A percentile compares a stretch with the other conserved stretches of the same genome.
phyloP scores from a whole-genome alignment of 305 asterid genomes.

The Solanum chacoense region DNA sequence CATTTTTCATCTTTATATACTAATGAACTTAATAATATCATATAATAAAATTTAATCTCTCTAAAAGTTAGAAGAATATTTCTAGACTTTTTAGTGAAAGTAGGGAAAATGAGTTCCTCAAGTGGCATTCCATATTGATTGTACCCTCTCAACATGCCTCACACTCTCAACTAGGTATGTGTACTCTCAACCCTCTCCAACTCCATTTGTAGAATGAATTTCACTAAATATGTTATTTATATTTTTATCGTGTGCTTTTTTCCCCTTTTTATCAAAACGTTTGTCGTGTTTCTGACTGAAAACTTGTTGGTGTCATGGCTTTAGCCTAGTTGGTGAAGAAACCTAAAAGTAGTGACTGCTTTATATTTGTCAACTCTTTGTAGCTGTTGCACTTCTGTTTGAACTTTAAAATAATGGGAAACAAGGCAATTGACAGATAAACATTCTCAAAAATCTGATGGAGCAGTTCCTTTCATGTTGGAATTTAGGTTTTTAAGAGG shows the following conservation, averaged over 20 bases:
- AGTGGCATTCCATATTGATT: too few species aligned
- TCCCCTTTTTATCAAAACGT: not conserved
- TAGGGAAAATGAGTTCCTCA: too few species aligned
- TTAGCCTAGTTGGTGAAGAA: not conserved
- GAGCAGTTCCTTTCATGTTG: not conserved
- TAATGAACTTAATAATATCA: not conserved
- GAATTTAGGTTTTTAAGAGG: not conserved
- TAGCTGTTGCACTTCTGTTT: not conserved
- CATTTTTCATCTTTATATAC: not conserved
- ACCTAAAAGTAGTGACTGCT: not conserved
- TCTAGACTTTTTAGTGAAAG: not conserved
- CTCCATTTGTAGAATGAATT: not conserved
- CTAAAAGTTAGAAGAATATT: not conserved
- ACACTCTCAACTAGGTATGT: not conserved
- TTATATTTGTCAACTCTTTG: not conserved
- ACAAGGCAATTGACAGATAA: not conserved
- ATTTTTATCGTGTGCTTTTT: not conserved
- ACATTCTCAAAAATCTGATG: not conserved
- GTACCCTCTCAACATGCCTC: not conserved
- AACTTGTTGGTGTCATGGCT: not conserved
- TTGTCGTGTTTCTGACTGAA: not conserved
- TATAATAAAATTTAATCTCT: not conserved
- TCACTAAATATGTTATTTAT: not conserved
- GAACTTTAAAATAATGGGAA: not conserved
- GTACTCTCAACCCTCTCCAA: not conserved